Base-by-base conservation (phyloP, 176 grass and related monocot genomes). In the Olyra latifolia region DNA sequence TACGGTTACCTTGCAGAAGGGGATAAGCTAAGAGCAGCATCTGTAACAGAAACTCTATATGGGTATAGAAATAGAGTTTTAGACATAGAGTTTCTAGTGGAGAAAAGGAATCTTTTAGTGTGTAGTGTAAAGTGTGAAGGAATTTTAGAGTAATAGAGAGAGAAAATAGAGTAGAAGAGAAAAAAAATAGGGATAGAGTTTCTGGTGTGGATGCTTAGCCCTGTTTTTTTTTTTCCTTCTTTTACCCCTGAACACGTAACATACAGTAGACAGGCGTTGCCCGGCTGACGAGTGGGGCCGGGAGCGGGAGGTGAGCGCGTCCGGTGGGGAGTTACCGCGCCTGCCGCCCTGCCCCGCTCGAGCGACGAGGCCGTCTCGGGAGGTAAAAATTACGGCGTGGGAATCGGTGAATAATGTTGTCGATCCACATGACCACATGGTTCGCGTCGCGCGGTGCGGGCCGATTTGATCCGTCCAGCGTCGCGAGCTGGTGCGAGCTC, bases 361-460 rank as follows among this genome's bases (percentile, higher is more conserved):
- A 11, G 11, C 9, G n/a, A 75, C 70, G 84, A 87, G 84, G 84
- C n/a, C n/a, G 39, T 39, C 53, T 44, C 27, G 11, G 30, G 13
- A 32, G 32, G 53, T 54, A 46, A 77, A 46, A 77, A 64, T 87
- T 77, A 80, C 43, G 1, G 10, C 43, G 43, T 66, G 66, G 86
- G 55, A 46, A 71, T 17, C 11, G 55, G 73, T 11, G 79, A 56
- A 17, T 40, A 58, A 20, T 80, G 77, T 42, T 85, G 71, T 66
- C 62, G 66, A 91, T 88, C 85, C 78, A 88, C 85, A 88, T 86
- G 91, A 19, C 85, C 78, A 88, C 85, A 88, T 86, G 91, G 24
- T 43, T 79, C 35, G 46, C 78, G 56, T 79, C 35, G 46, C 78
- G 56, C 69, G 4, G 48, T 12, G 71, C 65, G 58, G 27, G 4